These are phyloP conservation scores for Thielaviopsis musarum DNA, from an alignment of 2,329 filamentous ascomycete genomes.

Conservation along the genomic window DNA sequence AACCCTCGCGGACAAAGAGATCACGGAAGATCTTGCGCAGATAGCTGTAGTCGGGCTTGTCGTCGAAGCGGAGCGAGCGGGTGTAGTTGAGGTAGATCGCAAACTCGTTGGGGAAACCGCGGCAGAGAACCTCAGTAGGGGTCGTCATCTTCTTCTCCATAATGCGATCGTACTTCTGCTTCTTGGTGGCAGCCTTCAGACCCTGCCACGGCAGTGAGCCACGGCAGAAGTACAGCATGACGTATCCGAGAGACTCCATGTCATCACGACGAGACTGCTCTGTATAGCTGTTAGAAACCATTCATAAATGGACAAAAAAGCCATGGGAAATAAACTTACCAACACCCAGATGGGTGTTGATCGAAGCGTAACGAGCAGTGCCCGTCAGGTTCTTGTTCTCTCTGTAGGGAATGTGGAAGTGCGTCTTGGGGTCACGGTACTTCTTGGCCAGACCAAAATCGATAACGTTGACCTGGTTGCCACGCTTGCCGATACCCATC, in stretches of 20 bases:
- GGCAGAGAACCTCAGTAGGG: constrained; percentile 93
- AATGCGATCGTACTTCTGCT: constrained; percentile 99
- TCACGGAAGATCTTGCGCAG: constrained; percentile 99
- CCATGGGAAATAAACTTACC: constrained; percentile 33
- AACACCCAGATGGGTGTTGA: constrained; percentile 96
- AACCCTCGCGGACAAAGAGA: constrained; percentile 94
- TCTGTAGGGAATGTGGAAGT: constrained; percentile 98
- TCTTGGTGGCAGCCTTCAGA: constrained; percentile 95
- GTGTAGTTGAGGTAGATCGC: constrained; percentile 99
- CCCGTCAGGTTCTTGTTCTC: constrained; percentile 99
- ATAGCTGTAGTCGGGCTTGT: constrained; percentile 99
- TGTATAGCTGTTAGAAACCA: not conserved
- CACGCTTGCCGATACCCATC: constrained; percentile 97
- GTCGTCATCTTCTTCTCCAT: constrained; percentile 99
- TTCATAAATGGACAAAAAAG: constrained; percentile 17
- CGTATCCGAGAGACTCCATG: constrained; percentile 97
- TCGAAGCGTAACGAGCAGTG: constrained; percentile 94
- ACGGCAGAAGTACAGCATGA: constrained; percentile 99
- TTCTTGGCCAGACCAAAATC: constrained; percentile 99
- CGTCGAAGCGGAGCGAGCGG: constrained; percentile 92
- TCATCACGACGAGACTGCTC: constrained; percentile 98
- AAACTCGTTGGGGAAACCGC: constrained; percentile 98
- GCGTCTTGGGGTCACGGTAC: constrained; percentile 98
- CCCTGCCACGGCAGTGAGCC: constrained; percentile 98
- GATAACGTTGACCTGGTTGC: constrained; percentile 98